Evolutionary conservation across 2,329 filamentous ascomycete genomes (phyloP).

Genomic region (Monilinia laxa): DNA sequence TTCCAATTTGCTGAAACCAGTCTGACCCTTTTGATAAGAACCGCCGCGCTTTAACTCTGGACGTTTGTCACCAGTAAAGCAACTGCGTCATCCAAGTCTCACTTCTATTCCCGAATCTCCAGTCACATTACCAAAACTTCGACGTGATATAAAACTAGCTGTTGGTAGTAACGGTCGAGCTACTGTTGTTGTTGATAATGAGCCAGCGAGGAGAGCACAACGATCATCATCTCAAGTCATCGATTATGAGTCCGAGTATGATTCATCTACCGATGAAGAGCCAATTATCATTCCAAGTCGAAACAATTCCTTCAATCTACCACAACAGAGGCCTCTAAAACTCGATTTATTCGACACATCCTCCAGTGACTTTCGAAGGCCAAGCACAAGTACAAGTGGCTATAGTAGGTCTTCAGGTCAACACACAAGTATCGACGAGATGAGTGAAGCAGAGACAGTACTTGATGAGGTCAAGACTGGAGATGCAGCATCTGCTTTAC

Average conservation of each 20-base stretch:
- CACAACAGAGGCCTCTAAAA: slow-evolving; percentile 32
- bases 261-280: slow-evolving; percentile 62
- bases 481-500: slow-evolving; percentile 60
- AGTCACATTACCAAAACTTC: slow-evolving; percentile 40
- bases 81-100: slow-evolving; percentile 49
- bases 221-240: slow-evolving; percentile 32
- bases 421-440: slow-evolving; percentile 38
- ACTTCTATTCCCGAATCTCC: slow-evolving; percentile 58
- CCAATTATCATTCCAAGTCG: slow-evolving; percentile 64
- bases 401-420: slow-evolving; percentile 39
- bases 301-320: slow-evolving; percentile 52
- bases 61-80: slow-evolving; percentile 51
- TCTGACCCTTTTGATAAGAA: slow-evolving; percentile 30
- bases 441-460: slow-evolving; percentile 61
- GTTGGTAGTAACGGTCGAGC: slow-evolving; percentile 60
- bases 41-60: slow-evolving; percentile 32
- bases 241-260: slow-evolving; percentile 48
- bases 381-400: slow-evolving; percentile 32
- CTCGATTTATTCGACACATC: slow-evolving; percentile 34
- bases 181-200: slow-evolving; percentile 35
- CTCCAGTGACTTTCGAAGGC: slow-evolving; percentile 27
- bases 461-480: slow-evolving; percentile 50
- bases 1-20: background rate
- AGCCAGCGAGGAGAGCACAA: slow-evolving; percentile 29
- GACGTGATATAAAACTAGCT: slow-evolving; percentile 60